Evolutionary conservation across 2,329 filamentous ascomycete species (phyloP).

Genomic region (Colletotrichum lentis): DNA sequence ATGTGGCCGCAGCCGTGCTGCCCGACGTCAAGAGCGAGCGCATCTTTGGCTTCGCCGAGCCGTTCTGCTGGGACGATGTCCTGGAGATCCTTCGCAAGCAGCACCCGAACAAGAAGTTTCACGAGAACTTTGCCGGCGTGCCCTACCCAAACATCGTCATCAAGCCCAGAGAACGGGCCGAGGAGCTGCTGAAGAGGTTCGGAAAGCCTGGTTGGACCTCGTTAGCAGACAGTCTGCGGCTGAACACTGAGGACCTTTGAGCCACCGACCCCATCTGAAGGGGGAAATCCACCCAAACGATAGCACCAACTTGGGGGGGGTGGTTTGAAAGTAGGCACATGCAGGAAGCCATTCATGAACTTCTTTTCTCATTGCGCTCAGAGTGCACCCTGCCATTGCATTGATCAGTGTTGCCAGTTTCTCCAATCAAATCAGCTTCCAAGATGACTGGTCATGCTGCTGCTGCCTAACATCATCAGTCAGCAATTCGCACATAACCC

Average conservation of each 20-base stretch:
- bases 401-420: no score
- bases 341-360: no score
- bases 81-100: slow-evolving; percentile 43
- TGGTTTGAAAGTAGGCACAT: no score
- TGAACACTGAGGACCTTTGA: slow-evolving; percentile 17
- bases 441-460: no score
- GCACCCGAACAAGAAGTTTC: slow-evolving; percentile 39
- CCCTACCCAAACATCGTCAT: slow-evolving; percentile 27
- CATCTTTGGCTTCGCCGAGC: slow-evolving; percentile 61
- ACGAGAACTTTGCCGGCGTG: slow-evolving; percentile 40
- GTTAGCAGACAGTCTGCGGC: slow-evolving; percentile 30
- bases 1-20: slow-evolving; percentile 60
- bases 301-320: neutral
- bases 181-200: slow-evolving; percentile 38
- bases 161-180: slow-evolving; percentile 34
- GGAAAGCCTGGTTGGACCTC: slow-evolving; percentile 38
- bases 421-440: no score
- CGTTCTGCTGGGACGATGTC: slow-evolving; percentile 56
- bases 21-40: slow-evolving; percentile 57
- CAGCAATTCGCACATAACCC: no score
- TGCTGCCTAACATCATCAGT: no score
- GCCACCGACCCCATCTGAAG: neutral
- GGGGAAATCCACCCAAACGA: no score
- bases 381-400: no score
- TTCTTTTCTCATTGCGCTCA: no score